phyloP scores from a whole-genome alignment of 202 grass and related monocot species.

The Musa balbisiana region DNA sequence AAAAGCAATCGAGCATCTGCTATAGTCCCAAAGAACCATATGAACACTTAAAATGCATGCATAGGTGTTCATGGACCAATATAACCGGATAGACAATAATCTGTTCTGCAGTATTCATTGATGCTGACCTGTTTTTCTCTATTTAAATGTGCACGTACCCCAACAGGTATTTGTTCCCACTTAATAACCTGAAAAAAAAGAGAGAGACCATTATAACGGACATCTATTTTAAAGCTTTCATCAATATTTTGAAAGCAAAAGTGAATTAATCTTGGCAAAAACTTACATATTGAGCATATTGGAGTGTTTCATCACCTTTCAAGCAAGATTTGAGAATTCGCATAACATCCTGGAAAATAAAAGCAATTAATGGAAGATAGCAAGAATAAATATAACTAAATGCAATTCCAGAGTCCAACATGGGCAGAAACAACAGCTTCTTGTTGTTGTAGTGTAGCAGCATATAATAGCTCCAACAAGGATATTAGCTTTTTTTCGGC shows the following conservation, averaged over 20 bases:
- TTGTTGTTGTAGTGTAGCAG: too few species aligned
- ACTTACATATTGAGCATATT: slow-evolving; percentile 87
- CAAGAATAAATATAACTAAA: background rate
- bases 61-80: background rate
- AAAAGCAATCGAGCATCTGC: background rate
- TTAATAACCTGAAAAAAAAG: slow-evolving; percentile 60
- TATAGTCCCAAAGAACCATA: background rate
- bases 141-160: slow-evolving; percentile 57
- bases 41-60: background rate
- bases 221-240: background rate
- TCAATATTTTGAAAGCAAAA: slow-evolving; percentile 1
- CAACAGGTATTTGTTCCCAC: slow-evolving; percentile 94
- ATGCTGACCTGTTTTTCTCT: slow-evolving; percentile 76
- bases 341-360: slow-evolving; percentile 64
- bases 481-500: too few species aligned
- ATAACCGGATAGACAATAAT: background rate
- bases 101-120: background rate
- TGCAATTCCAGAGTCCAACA: background rate
- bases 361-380: background rate
- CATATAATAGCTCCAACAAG: too few species aligned
- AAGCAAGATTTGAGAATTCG: slow-evolving; percentile 71
- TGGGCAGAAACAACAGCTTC: background rate
- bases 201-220: background rate
- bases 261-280: slow-evolving; percentile 1
- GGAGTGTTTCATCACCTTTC: slow-evolving; percentile 54